Evolutionary conservation across 1,284 basidiomycete genomes (phyloP).

Genomic region (Wolfiporia cocos): DNA sequence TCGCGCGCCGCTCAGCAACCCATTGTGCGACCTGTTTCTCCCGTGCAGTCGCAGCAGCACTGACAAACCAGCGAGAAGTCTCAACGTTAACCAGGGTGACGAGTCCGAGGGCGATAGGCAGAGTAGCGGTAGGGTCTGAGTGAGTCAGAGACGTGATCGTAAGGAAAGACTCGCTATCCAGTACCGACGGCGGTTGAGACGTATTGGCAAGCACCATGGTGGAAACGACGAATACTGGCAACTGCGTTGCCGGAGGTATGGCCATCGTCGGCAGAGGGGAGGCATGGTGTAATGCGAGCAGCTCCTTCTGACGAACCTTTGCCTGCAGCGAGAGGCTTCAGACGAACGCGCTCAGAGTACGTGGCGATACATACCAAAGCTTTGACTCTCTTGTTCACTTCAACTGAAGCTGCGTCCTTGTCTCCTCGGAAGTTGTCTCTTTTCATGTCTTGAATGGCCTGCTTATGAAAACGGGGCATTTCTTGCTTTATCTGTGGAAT

Average conservation of each 20-base stretch:
- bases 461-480: constrained; percentile 44
- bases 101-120: constrained; percentile 70
- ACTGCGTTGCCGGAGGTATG: constrained; percentile 58
- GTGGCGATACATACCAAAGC: constrained; percentile 40
- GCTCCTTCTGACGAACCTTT: constrained; percentile 45
- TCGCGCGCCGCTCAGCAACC: constrained; percentile 31
- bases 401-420: constrained; percentile 43
- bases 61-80: constrained; percentile 64
- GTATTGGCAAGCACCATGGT: constrained; percentile 56
- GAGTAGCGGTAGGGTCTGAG: constrained; percentile 60
- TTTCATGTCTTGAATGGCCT: constrained; percentile 55
- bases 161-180: constrained; percentile 71
- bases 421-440: constrained; percentile 45
- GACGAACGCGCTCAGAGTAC: too few species aligned
- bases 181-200: constrained; percentile 49
- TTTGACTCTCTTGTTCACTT: constrained; percentile 39
- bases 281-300: constrained; percentile 55
- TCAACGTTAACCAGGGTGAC: constrained; percentile 77
- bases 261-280: constrained; percentile 53
- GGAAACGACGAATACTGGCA: constrained; percentile 67
- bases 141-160: constrained; percentile 67
- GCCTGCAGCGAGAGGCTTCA: too few species aligned
- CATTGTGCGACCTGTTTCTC: constrained; percentile 41
- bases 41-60: constrained; percentile 44
- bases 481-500: constrained; percentile 58